These are phyloP conservation scores for Pseudocercospora musae DNA, from an alignment of 2,329 filamentous ascomycete genomes.

Conservation along the genomic window DNA sequence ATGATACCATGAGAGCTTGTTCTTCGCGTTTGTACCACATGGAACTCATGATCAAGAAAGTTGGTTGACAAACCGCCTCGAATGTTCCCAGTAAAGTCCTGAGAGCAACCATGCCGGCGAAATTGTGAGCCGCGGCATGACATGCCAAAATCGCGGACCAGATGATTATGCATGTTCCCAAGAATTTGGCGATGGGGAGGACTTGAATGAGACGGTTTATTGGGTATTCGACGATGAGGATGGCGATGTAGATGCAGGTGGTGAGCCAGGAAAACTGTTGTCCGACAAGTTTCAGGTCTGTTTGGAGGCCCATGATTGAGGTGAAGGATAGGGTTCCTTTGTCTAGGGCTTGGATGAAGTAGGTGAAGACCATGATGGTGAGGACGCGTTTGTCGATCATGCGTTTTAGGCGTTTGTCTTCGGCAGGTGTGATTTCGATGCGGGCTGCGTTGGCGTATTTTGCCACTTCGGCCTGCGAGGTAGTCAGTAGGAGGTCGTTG, in stretches of 20 bases:
- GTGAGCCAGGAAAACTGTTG: conserved; percentile 67
- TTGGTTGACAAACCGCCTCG: conserved; percentile 66
- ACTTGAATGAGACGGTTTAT: conserved; percentile 62
- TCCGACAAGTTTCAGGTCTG: conserved; percentile 44
- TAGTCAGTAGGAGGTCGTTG: neutral
- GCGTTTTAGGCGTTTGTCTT: conserved; percentile 59
- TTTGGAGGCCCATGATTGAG: conserved; percentile 60
- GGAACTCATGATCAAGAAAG: conserved; percentile 63
- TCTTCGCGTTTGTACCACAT: conserved; percentile 72
- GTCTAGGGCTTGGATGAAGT: conserved; percentile 69
- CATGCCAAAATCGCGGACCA: conserved; percentile 62
- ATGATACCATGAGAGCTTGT: conserved; percentile 63
- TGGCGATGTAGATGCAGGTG: conserved; percentile 70
- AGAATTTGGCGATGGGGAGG: conserved; percentile 59
- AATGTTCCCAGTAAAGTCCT: conserved; percentile 68
- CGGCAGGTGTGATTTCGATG: conserved; percentile 58
- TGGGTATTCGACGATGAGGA: conserved; percentile 69
- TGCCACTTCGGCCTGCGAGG: conserved; percentile 57
- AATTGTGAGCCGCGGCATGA: conserved; percentile 61
- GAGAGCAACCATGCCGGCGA: conserved; percentile 57
- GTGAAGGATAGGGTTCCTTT: conserved; percentile 64
- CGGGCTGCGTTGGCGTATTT: conserved; percentile 60
- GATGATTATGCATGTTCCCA: conserved; percentile 60
- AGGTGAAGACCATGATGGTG: conserved; percentile 68
- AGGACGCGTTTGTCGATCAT: conserved; percentile 68